These are phyloP conservation scores for Wickerhamiella vanderwaltii DNA, from an alignment of 805 yeast genomes.

Conservation along the genomic window DNA sequence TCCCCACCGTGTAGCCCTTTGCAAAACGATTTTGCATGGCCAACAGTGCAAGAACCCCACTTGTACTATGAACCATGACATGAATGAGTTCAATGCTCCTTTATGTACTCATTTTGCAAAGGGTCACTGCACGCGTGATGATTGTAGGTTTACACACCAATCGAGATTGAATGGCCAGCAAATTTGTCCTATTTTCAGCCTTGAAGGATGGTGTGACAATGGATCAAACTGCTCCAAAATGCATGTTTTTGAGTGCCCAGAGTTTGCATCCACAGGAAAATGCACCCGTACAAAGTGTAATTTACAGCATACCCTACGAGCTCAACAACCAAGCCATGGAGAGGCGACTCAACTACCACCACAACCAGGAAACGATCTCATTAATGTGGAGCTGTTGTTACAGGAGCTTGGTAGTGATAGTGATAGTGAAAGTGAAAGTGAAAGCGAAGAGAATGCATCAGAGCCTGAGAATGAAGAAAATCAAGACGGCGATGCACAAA, in stretches of 20 bases:
- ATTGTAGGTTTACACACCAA: conserved; percentile 44
- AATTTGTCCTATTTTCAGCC: conserved; percentile 55
- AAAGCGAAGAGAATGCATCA: neutral
- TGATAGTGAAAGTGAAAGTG: conserved; percentile 16
- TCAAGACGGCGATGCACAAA: neutral
- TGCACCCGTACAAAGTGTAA: conserved; percentile 46
- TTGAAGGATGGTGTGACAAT: conserved; percentile 54
- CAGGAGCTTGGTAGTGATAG: conserved; percentile 11
- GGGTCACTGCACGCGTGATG: conserved; percentile 37
- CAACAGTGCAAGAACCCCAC: conserved; percentile 34
- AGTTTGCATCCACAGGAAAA: conserved; percentile 45
- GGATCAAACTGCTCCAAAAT: conserved; percentile 46
- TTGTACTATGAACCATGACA: conserved; percentile 47
- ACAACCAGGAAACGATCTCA: conserved; percentile 16
- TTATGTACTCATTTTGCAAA: conserved; percentile 41
- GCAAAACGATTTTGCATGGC: conserved; percentile 38
- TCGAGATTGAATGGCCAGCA: conserved; percentile 29
- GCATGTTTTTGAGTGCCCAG: conserved; percentile 60
- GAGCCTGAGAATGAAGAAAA: neutral
- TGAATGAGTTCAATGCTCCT: conserved; percentile 49
- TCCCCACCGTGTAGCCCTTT: conserved; percentile 39
- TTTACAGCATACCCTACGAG: conserved; percentile 37
- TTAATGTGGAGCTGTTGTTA: conserved; percentile 13
- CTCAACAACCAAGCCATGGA: no score
- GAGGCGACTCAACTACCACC: neutral